These are phyloP conservation scores for Trebouxiophyceae sp. DNA, from an alignment of 163 green algal species.

Conservation along the genomic window DNA sequence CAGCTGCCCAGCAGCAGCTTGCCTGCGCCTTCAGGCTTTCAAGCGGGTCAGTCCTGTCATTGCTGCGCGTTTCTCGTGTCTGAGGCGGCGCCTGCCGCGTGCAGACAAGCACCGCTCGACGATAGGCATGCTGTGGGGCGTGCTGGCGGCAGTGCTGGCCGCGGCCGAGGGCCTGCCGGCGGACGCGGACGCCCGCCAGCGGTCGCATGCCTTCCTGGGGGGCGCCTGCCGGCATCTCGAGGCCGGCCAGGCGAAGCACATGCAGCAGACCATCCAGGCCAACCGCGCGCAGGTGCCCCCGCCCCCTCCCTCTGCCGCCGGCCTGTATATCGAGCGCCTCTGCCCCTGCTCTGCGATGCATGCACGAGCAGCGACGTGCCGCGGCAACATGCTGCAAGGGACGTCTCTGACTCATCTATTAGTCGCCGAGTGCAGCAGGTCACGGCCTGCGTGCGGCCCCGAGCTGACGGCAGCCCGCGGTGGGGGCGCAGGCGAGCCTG, in stretches of 20 bases:
- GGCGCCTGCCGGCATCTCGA: constrained; percentile 59
- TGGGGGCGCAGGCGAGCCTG: constrained; percentile 38
- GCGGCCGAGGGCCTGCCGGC: not conserved
- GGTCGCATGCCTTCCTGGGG: constrained; percentile 23
- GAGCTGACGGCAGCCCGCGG: too few species aligned
- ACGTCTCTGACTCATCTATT: too few species aligned
- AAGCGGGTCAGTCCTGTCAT: too few species aligned
- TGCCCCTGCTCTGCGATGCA: not conserved
- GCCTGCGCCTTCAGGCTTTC: too few species aligned
- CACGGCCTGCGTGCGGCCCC: too few species aligned
- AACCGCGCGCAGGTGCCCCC: constrained; percentile 40
- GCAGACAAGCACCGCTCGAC: constrained; percentile 26
- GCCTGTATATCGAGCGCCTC: too few species aligned
- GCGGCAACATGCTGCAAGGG: too few species aligned
- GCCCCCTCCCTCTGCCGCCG: too few species aligned
- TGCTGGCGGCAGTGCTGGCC: constrained; percentile 50
- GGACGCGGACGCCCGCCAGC: not conserved
- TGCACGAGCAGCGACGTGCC: too few species aligned
- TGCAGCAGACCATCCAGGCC: constrained; percentile 46
- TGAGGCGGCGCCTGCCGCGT: constrained; percentile 1
- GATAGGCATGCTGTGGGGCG: constrained; percentile 52
- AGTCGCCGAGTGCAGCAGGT: too few species aligned
- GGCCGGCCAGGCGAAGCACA: constrained; percentile 46
- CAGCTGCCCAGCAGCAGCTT: too few species aligned
- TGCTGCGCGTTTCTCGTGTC: too few species aligned